Evolutionary conservation across 345 rosid species (phyloP), one percentile per base, ranked within the genome.

Genomic region (Rhodomyrtus tomentosa): DNA sequence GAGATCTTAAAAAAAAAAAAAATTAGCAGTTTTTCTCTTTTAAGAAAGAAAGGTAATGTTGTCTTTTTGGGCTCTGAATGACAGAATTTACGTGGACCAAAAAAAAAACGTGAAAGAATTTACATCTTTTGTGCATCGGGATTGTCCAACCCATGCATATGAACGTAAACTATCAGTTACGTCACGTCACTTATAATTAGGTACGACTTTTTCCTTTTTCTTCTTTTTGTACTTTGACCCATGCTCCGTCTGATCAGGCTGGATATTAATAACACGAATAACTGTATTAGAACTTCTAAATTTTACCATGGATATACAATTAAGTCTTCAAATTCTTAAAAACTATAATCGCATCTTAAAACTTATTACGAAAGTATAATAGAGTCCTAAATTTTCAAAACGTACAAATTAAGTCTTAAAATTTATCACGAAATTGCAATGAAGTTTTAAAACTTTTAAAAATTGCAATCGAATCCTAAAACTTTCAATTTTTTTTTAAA

Each of bases 161-260:
- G 73, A 10, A 7, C 7, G 21, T 3, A 22, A 9, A 22, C 45
- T 68, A 68, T 45, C 79, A 68, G 45, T 36, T 68, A 9, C 45
- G 79, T 68, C 7, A 36, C 45, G 45, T 18, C 25, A 32, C 79
- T 68, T 68, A 40, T 9, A 8, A 68, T 68, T 68, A 36, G 79
- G 79, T 68, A 36, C 40, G 79, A 36, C 45, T 36, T 68, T 32
- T 9, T 4, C 45, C 79, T 4, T 32, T 36, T 68, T 36, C 79
- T 5, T 36, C 38, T 0, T 68, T 36, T 2, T 36, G 25, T 4
- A 1, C 0, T 36, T 36, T 36, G 76, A 32, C 25, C 0, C 79
- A 36, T 8, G 45, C 45, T 68, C 76, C 18, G 7, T 32, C 42
- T 29, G 18, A 16, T 62, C 16, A 4, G 22, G 22, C 24, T 16